phyloP scores from a whole-genome alignment of 257 asterid genomes.

The Dorcoceras hygrometricum region DNA sequence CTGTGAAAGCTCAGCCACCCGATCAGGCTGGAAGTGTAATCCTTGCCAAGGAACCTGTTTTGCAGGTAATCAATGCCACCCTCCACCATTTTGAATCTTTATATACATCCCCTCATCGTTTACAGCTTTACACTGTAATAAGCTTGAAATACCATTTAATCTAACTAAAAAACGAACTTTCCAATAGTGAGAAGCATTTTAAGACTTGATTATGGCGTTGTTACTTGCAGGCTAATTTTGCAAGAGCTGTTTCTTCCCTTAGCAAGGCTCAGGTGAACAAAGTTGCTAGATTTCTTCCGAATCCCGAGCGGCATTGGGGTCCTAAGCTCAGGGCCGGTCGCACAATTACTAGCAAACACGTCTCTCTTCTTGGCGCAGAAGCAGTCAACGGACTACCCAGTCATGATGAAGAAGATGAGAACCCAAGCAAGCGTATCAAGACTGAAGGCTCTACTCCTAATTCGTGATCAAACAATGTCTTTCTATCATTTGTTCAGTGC shows the following conservation, averaged over 20 bases:
- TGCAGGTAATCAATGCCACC: slow-evolving; percentile 47
- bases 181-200: not conserved
- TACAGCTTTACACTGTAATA: not conserved
- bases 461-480: slow-evolving; percentile 31
- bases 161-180: not conserved
- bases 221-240: slow-evolving; percentile 72
- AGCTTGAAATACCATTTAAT: not conserved
- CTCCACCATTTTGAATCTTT: not conserved
- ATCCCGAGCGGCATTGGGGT: slow-evolving; percentile 98
- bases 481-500: not conserved
- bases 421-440: slow-evolving; percentile 85
- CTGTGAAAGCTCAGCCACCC: slow-evolving; percentile 82
- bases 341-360: slow-evolving; percentile 73
- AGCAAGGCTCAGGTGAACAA: slow-evolving; percentile 96
- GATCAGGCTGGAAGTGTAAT: slow-evolving; percentile 82
- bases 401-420: slow-evolving; percentile 48
- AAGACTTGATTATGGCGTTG: not conserved
- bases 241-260: slow-evolving; percentile 86
- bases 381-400: slow-evolving; percentile 48
- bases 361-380: slow-evolving; percentile 74
- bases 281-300: slow-evolving; percentile 88
- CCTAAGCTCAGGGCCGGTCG: slow-evolving; percentile 99
- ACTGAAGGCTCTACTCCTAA: slow-evolving; percentile 47
- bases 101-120: not conserved
- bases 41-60: slow-evolving; percentile 81